Evolutionary conservation across 176 grass and related monocot genomes (phyloP).

Genomic region (Carex myosuroides): DNA sequence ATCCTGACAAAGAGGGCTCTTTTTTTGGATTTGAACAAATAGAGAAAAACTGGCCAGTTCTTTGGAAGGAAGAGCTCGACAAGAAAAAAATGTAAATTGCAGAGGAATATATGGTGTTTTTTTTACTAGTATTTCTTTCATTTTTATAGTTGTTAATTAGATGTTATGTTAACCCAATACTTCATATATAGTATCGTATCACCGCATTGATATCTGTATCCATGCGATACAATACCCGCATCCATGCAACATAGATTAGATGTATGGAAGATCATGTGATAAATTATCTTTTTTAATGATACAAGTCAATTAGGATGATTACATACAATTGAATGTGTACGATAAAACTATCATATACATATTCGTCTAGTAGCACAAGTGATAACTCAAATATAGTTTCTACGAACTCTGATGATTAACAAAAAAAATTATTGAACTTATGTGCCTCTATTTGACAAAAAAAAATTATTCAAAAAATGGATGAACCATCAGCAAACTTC

Average conservation of each 20-base stretch:
- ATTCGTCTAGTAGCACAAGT: not conserved
- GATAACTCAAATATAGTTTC: not conserved
- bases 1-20: constrained; percentile 63
- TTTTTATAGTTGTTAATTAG: no score
- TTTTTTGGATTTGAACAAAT: constrained; percentile 69
- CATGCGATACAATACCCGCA: no score
- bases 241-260: no score
- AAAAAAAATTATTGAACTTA: not conserved
- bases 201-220: no score
- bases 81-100: not conserved
- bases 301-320: no score
- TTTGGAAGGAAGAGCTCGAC: constrained; percentile 48
- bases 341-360: not conserved
- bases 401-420: not conserved
- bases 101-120: no score
- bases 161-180: no score
- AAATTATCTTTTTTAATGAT: no score
- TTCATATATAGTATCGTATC: no score
- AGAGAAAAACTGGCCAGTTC: constrained; percentile 60
- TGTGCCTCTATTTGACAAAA: not conserved
- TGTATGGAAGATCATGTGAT: not conserved
- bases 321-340: not conserved
- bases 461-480: not conserved
- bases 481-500: not conserved
- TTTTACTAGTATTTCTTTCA: not conserved